A percentile compares a stretch with the other conserved stretches of the same genome.
Conservation (phyloP, 2,329 filamentous ascomycete species). For the Monosporascus sp. region DNA sequence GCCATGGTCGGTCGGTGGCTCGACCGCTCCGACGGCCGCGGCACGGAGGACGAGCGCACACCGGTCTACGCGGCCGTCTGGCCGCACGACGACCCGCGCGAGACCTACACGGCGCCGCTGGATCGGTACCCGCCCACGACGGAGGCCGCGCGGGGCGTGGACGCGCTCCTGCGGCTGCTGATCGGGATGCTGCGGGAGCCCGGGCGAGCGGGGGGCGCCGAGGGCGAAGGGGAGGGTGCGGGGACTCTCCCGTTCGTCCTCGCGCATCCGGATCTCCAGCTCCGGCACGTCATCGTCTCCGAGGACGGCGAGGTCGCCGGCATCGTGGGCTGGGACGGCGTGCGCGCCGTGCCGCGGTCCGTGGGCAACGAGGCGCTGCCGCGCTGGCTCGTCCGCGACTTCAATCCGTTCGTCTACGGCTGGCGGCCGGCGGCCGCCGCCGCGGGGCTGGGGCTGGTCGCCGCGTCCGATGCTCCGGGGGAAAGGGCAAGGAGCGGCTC, state of each 20-base stretch:
- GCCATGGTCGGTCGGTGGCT: slow-evolving; percentile 20
- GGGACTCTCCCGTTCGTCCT: slow-evolving; percentile 14
- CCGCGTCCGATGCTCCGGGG: background rate
- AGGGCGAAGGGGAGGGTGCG: background rate
- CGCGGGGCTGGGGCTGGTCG: slow-evolving; percentile 6
- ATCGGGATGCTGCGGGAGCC: slow-evolving; percentile 15
- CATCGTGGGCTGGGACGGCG: slow-evolving; percentile 22
- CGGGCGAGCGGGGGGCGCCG: background rate
- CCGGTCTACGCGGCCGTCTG: slow-evolving; percentile 11
- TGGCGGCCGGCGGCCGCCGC: slow-evolving; percentile 13
- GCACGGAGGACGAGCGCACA: slow-evolving; percentile 9
- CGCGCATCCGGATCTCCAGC: slow-evolving; percentile 16
- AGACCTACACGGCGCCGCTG: slow-evolving; percentile 14
- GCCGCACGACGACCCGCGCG: slow-evolving; percentile 7
- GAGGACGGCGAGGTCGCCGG: slow-evolving; percentile 14
- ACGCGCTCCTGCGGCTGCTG: slow-evolving; percentile 15
- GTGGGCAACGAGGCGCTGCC: slow-evolving; percentile 19
- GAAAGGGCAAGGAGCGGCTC: slow-evolving; percentile 2
- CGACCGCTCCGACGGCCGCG: background rate
- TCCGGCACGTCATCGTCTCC: slow-evolving; percentile 19
- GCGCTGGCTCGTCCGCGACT: slow-evolving; percentile 20
- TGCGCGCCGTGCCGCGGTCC: slow-evolving; percentile 14
- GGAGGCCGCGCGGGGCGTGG: slow-evolving; percentile 10
- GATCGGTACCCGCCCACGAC: slow-evolving; percentile 9
- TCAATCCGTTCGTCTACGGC: slow-evolving; percentile 17